These are phyloP conservation scores for Daldinia eschscholtzii DNA, from an alignment of 2,329 filamentous ascomycete species.

Conservation along the genomic window DNA sequence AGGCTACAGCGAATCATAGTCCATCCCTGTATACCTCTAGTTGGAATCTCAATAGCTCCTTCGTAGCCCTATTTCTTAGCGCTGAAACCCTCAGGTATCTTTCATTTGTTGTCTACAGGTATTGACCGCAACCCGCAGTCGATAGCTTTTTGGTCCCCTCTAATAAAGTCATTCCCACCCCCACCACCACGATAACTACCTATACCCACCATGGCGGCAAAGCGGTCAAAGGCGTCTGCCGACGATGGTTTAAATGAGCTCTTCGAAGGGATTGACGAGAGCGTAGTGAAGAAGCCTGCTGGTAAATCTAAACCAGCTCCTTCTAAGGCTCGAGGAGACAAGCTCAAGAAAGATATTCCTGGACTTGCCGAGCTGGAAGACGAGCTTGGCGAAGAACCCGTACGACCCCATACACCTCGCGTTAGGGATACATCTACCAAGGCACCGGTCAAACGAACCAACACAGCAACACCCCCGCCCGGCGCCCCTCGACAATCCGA, in stretches of 20 bases:
- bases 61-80: conserved; percentile 22
- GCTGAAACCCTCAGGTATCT: conserved; percentile 22
- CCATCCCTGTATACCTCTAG: conserved; percentile 12
- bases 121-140: conserved; percentile 7
- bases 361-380: conserved; percentile 85
- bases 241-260: conserved; percentile 76
- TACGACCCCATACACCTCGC: conserved; percentile 86
- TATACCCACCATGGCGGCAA: conserved; percentile 67
- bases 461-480: conserved; percentile 63
- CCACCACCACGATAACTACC: conserved; percentile 18
- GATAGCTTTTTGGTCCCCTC: conserved; percentile 11
- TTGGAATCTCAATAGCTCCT: conserved; percentile 19
- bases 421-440: conserved; percentile 67
- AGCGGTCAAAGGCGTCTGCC: conserved; percentile 69
- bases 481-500: conserved; percentile 70
- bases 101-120: conserved; percentile 8
- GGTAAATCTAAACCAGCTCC: conserved; percentile 63
- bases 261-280: conserved; percentile 71
- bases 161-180: conserved; percentile 2
- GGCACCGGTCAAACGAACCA: conserved; percentile 54
- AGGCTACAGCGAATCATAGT: conserved; percentile 30
- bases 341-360: conserved; percentile 74
- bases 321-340: conserved; percentile 58
- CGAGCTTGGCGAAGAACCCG: conserved; percentile 76
- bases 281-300: conserved; percentile 63